phyloP scores from a whole-genome alignment of 805 yeast species.

The Yamadazyma akitaensis region DNA sequence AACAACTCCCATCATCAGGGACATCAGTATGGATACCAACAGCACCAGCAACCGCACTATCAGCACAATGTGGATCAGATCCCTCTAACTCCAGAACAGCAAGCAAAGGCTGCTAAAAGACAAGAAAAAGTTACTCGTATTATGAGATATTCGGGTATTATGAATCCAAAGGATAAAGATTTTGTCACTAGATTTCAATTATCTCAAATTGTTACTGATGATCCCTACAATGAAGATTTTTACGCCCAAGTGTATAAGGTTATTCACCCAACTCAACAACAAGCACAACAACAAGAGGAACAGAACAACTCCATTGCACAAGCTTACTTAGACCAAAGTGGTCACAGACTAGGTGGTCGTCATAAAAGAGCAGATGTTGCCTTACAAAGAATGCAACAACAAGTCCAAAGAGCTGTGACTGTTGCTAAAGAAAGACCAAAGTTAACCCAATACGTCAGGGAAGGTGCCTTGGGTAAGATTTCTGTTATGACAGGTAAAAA shows the following conservation, averaged over 20 bases:
- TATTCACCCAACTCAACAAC: constrained; percentile 51
- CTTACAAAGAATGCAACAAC: constrained; percentile 95
- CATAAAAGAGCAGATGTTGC: constrained; percentile 84
- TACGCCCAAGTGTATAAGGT: constrained; percentile 87
- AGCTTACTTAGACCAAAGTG: constrained; percentile 87
- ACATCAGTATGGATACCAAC: constrained; percentile 13
- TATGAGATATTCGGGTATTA: constrained; percentile 81
- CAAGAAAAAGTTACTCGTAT: constrained; percentile 74
- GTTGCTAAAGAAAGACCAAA: constrained; percentile 88
- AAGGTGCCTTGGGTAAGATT: constrained; percentile 88
- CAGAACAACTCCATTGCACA: constrained; percentile 83
- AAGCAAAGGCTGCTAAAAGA: constrained; percentile 61
- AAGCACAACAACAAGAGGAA: constrained; percentile 46
- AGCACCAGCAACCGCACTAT: constrained; percentile 13
- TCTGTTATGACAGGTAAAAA: constrained; percentile 75
- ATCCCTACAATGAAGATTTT: constrained; percentile 95
- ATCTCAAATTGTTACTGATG: constrained; percentile 94
- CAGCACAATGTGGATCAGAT: constrained; percentile 17
- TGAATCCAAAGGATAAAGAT: constrained; percentile 97
- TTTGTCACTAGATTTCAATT: constrained; percentile 91
- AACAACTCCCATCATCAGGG: constrained; percentile 16
- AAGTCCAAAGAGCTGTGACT: constrained; percentile 92
- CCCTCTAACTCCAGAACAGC: constrained; percentile 61
- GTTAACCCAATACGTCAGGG: constrained; percentile 60
- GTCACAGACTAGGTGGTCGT: constrained; percentile 86